These are phyloP conservation scores for Eucalyptus leucophloia DNA, from an alignment of 345 rosid genomes.

Conservation along the genomic window DNA sequence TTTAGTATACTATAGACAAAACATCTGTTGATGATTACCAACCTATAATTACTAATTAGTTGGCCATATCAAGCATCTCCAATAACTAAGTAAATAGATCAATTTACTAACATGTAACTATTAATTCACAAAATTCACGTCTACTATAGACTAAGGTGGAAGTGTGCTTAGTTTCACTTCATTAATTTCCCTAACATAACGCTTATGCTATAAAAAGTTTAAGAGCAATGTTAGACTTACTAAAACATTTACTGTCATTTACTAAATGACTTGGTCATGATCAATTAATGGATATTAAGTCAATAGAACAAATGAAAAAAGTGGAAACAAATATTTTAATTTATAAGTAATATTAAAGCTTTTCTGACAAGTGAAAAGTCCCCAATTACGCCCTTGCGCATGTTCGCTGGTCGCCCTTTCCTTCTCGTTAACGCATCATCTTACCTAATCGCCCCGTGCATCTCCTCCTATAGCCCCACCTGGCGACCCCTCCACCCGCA, in stretches of 20 bases:
- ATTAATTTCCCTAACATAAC: background rate
- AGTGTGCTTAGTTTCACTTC: background rate
- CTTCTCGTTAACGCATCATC: background rate
- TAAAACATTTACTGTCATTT: background rate
- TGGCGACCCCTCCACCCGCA: background rate
- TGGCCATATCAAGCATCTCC: background rate
- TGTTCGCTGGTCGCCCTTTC: too few species aligned
- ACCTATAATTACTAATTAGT: too few species aligned
- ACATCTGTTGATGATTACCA: background rate
- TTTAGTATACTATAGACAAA: background rate
- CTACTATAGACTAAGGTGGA: background rate
- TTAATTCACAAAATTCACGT: background rate
- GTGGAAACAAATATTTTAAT: too few species aligned
- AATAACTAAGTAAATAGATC: background rate
- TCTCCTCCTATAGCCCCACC: background rate
- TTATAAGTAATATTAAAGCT: too few species aligned
- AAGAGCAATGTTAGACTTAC: background rate
- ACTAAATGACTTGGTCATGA: background rate
- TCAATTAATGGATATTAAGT: too few species aligned
- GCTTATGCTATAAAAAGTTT: background rate
- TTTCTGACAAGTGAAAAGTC: too few species aligned
- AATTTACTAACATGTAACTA: background rate
- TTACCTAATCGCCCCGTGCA: background rate
- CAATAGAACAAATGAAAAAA: too few species aligned
- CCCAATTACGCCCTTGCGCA: too few species aligned